These are phyloP conservation scores for Malassezia arunalokei DNA, from an alignment of 1,284 basidiomycete genomes.

Conservation along the genomic window DNA sequence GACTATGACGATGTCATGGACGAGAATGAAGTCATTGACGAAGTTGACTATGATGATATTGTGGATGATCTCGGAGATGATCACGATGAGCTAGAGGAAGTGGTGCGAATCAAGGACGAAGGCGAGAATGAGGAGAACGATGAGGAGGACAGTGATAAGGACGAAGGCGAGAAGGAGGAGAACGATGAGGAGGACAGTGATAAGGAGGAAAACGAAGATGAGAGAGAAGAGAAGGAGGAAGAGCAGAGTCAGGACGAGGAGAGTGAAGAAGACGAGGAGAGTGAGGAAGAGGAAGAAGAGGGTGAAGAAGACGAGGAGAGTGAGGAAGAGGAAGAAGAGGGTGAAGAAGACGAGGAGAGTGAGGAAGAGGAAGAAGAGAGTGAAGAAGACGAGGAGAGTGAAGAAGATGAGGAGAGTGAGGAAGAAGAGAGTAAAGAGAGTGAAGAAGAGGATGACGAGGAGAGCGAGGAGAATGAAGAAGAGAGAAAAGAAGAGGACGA, in stretches of 20 bases:
- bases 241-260: not conserved
- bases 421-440: not conserved
- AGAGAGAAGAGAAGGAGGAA: not conserved
- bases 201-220: not conserved
- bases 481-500: not conserved
- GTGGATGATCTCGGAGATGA: not conserved
- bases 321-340: not conserved
- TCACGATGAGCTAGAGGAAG: too few relatives aligned
- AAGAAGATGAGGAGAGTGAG: not conserved
- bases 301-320: too few relatives aligned
- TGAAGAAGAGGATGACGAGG: not conserved
- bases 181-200: not conserved
- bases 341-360: not conserved
- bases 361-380: not conserved
- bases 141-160: not conserved
- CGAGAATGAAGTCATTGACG: not conserved
- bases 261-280: not conserved
- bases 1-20: not conserved
- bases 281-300: too few relatives aligned
- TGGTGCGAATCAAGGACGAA: too few relatives aligned
- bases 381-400: not conserved
- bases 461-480: not conserved
- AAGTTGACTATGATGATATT: not conserved
- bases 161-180: not conserved
- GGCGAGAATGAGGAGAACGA: not conserved